A percentile compares a stretch with the other conserved stretches of the same genome.
Conservation (phyloP, 2,329 filamentous ascomycete genomes). For the Bimuria novae-zelandiae region DNA sequence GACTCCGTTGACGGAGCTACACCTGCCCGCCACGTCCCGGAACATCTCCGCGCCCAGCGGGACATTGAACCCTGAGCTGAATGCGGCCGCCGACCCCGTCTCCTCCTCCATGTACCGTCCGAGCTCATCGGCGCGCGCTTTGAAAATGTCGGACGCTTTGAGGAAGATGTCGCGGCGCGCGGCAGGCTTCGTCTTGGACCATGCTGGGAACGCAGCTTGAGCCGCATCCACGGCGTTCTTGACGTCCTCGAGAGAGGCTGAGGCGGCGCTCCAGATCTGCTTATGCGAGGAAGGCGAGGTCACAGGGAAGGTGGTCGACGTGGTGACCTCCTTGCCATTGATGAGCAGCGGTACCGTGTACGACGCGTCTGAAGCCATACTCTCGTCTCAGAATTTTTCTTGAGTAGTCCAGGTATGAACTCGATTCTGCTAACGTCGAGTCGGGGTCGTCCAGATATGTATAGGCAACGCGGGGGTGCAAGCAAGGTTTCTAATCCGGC, state of each 20-base stretch:
- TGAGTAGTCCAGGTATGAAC: too few species aligned
- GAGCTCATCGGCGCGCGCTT: slow-evolving; percentile 64
- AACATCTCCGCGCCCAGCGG: slow-evolving; percentile 50
- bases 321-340: slow-evolving; percentile 54
- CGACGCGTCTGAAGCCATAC: slow-evolving; percentile 22
- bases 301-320: slow-evolving; percentile 59
- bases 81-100: slow-evolving; percentile 55
- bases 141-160: slow-evolving; percentile 68
- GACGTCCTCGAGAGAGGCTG: slow-evolving; percentile 61
- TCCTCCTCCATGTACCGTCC: slow-evolving; percentile 63
- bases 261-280: slow-evolving; percentile 60
- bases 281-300: slow-evolving; percentile 60
- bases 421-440: too few species aligned
- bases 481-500: too few species aligned
- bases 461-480: too few species aligned
- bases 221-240: slow-evolving; percentile 64
- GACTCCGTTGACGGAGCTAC: slow-evolving; percentile 53
- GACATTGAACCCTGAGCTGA: slow-evolving; percentile 48
- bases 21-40: slow-evolving; percentile 57
- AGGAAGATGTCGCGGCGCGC: slow-evolving; percentile 71
- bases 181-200: slow-evolving; percentile 66
- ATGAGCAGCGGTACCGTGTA: slow-evolving; percentile 54
- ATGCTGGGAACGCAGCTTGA: slow-evolving; percentile 69
- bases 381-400: neutral
- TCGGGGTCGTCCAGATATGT: too few species aligned